Conservation (phyloP, 2,329 filamentous ascomycete genomes). For the Albophoma yamanashiensis region DNA sequence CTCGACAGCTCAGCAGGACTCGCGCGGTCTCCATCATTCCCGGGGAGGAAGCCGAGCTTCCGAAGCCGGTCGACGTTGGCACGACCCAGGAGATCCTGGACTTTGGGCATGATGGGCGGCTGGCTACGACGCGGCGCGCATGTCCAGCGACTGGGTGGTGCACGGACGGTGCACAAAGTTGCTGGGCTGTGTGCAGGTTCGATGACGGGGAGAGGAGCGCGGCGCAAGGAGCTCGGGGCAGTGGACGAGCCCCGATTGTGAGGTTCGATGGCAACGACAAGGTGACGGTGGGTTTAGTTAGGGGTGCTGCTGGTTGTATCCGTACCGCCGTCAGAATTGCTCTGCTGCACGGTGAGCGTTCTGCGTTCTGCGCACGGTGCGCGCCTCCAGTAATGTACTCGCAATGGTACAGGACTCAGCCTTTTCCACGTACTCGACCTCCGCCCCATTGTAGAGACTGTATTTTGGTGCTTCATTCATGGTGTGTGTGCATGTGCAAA, state of each 20-base stretch:
- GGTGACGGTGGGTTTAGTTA: not conserved
- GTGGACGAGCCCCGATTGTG: not conserved
- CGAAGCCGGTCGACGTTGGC: not conserved
- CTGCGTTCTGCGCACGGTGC: not conserved
- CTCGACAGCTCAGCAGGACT: not conserved
- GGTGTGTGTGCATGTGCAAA: not conserved
- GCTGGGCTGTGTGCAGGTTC: not conserved
- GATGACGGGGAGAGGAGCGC: not conserved
- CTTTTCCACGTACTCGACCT: not conserved
- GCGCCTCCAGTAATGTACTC: not conserved
- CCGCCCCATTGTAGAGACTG: not conserved
- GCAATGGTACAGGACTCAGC: too few relatives aligned
- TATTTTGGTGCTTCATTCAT: not conserved
- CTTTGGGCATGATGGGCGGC: not conserved
- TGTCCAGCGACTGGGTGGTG: not conserved
- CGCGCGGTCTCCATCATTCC: not conserved
- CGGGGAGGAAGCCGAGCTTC: not conserved
- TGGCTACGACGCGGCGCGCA: not conserved
- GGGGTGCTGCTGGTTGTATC: too few relatives aligned
- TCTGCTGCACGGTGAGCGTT: not conserved
- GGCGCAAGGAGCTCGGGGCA: not conserved
- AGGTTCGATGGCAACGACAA: not conserved
- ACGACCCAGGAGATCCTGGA: not conserved
- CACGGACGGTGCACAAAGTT: not conserved
- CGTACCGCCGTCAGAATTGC: not conserved